Evolutionary conservation across 805 yeast genomes (phyloP).

Genomic region (Starmerella vitae): DNA sequence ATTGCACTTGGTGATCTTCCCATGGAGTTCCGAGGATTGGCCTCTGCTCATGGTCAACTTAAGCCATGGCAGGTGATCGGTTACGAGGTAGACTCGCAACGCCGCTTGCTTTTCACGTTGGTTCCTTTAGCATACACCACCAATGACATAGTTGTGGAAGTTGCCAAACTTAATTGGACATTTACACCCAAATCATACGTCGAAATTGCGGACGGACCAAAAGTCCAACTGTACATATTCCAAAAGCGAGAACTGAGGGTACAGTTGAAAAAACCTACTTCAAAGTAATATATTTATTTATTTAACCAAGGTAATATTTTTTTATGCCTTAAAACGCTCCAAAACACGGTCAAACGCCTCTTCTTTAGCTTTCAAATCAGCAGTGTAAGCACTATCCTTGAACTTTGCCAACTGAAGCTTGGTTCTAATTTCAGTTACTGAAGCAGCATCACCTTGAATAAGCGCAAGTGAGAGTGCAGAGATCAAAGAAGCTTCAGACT

Average conservation of each 20-base stretch:
- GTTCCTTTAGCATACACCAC: not conserved
- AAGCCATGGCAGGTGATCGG: conserved; percentile 1
- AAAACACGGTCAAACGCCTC: conserved; percentile 54
- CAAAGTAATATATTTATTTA: not conserved
- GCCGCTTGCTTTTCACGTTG: not conserved
- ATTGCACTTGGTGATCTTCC: conserved; percentile 8
- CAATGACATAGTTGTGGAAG: not conserved
- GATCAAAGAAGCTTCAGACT: conserved; percentile 35
- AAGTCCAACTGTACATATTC: conserved; percentile 4
- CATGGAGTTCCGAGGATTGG: conserved; percentile 3
- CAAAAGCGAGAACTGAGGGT: conserved; percentile 8
- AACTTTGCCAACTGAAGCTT: conserved; percentile 33
- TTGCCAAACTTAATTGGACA: not conserved
- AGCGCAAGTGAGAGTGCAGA: conserved; percentile 52
- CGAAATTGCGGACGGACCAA: not conserved
- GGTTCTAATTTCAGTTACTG: conserved; percentile 6
- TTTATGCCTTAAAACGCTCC: conserved; percentile 20
- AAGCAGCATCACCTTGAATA: conserved; percentile 33
- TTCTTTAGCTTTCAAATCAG: conserved; percentile 48
- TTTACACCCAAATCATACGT: not conserved
- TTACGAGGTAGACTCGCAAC: conserved; percentile 1
- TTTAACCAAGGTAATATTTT: not conserved
- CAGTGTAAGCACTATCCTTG: conserved; percentile 37
- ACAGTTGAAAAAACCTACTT: not conserved
- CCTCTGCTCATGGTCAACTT: conserved; percentile 1